Evolutionary conservation across 2,329 filamentous ascomycete species (phyloP).

Genomic region (Seiridium unicorne): DNA sequence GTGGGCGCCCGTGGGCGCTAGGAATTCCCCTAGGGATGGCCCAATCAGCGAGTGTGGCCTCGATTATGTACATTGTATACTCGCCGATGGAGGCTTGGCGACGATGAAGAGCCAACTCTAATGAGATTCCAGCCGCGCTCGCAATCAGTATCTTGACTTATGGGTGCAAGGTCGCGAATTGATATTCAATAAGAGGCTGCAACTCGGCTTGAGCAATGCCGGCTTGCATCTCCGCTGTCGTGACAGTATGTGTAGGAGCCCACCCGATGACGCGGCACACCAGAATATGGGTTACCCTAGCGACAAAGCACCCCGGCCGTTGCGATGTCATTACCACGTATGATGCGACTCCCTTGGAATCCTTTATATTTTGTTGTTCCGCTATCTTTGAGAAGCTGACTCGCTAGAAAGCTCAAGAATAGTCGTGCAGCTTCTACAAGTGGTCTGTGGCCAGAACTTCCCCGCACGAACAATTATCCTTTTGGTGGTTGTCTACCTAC

Average conservation of each 20-base stretch:
- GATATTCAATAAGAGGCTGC: not conserved
- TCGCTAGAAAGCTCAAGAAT: too few species aligned
- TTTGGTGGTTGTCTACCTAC: not conserved
- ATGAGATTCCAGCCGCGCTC: too few species aligned
- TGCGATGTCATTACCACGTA: not conserved
- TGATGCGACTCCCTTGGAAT: not conserved
- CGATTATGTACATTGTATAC: too few species aligned
- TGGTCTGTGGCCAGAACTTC: too few species aligned
- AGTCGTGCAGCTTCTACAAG: too few species aligned
- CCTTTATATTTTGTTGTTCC: not conserved
- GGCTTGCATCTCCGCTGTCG: not conserved
- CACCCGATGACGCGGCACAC: constrained; percentile 1
- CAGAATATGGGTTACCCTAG: not conserved
- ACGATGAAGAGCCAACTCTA: too few species aligned
- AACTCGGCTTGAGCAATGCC: not conserved
- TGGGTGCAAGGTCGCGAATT: not conserved
- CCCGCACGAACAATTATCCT: not conserved
- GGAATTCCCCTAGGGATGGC: too few species aligned
- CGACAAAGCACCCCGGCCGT: not conserved
- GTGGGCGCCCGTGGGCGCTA: not conserved
- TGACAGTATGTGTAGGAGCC: not conserved
- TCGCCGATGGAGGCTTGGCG: too few species aligned
- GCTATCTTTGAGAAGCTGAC: too few species aligned
- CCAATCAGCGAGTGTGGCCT: too few species aligned
- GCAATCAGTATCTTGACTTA: too few species aligned